Base-by-base conservation (phyloP, 2,329 filamentous ascomycete species). In the Clonostachys rhizophaga region DNA sequence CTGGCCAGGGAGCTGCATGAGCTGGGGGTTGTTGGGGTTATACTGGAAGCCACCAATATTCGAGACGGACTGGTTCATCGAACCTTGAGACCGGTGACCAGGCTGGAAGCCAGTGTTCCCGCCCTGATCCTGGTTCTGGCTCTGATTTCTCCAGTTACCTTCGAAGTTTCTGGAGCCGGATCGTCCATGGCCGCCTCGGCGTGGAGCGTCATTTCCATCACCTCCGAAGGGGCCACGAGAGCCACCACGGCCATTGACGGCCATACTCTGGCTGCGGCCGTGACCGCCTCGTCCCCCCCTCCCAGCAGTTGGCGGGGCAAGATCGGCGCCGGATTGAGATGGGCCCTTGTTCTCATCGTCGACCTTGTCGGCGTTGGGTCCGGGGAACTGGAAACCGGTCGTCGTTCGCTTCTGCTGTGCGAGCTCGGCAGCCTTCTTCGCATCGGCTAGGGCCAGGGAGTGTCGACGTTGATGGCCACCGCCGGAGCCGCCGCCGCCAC, bases 371-470 rank as follows among this genome's bases (percentile, higher is more conserved):
- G 81, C 78, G 36, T 79, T 80, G 46, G 79, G 75, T 52, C 85
- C 78, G 43, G 94, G 92, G 65, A 99, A 99, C 64, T 96, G 91
- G 70, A 97, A 99, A 49, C 85, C 91, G 53, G 89, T 91, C 51
- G 91, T 91, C 47, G 92, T 95, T 67, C 91, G 81, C 73, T 96
- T 96, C 75, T 96, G 92, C 71, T 99, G 94, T 43, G 94, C 94
- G 53, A 96, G 72, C 67, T 99, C 94, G 48, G 94, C 94, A 43
- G 94, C 94, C 74, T 96, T 97, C 72, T 96, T 97, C 44, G 94
- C 94, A 68, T 99, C 94, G 36, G 91, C 89, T 54, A 99, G 75
- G 53, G 91, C 94, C 54, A 99, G 77, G 17, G 94, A 99, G 71
- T 99, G 94, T 68, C 94, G 86, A 63, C 94, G 84, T 67, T 95